Conservation (phyloP, 352 stramenopile species). For the Elongisporangium prolatum region DNA sequence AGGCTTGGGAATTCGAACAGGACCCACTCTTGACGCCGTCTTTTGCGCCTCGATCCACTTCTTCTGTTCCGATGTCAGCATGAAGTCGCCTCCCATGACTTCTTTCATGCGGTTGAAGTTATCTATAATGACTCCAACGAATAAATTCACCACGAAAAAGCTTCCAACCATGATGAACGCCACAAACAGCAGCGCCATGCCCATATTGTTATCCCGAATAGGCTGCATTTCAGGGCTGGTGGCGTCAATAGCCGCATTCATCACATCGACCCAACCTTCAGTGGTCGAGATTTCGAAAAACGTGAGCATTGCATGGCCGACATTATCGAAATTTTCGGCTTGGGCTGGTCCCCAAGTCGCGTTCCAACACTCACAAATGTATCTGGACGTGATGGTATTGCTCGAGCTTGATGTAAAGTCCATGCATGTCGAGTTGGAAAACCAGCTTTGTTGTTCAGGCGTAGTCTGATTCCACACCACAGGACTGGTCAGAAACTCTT, state of each 20-base stretch:
- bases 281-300: conserved; percentile 94
- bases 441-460: conserved; percentile 36
- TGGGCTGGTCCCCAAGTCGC: conserved; percentile 42
- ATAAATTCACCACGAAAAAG: conserved; percentile 94
- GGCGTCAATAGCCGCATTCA: conserved; percentile 86
- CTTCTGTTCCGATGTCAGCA: conserved; percentile 88
- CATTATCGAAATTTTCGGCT: conserved; percentile 87
- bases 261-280: conserved; percentile 91
- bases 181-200: conserved; percentile 87
- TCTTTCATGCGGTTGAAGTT: conserved; percentile 92
- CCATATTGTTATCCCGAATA: conserved; percentile 73
- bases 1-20: conserved; percentile 48
- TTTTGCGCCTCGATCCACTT: conserved; percentile 88
- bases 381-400: conserved; percentile 49
- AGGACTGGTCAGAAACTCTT: conserved; percentile 42
- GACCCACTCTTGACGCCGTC: conserved; percentile 49
- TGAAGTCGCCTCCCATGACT: conserved; percentile 57
- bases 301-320: conserved; percentile 65
- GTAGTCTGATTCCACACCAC: conserved; percentile 28
- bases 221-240: conserved; percentile 92
- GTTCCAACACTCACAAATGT: conserved; percentile 64
- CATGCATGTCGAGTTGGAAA: conserved; percentile 39
- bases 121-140: conserved; percentile 93
- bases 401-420: conserved; percentile 16
- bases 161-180: conserved; percentile 89